Conservation (phyloP, 805 yeast genomes). For the Kodamaea kaohsiungensis region DNA sequence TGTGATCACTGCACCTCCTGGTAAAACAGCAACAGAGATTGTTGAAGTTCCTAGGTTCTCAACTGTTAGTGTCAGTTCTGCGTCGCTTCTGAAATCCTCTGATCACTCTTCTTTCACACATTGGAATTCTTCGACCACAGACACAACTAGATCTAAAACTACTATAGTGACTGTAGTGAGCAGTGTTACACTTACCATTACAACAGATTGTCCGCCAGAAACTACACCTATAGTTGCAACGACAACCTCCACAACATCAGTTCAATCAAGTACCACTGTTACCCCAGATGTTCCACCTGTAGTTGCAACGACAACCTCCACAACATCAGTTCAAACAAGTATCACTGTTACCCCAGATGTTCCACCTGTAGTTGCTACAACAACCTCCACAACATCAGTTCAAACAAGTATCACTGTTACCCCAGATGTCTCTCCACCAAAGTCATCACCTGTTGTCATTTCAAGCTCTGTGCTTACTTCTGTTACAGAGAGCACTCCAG, state of each 20-base stretch:
- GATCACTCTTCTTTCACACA: not conserved
- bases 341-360: not conserved
- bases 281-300: not conserved
- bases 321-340: not conserved
- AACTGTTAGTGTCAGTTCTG: not conserved
- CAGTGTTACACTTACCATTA: not conserved
- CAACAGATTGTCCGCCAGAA: not conserved
- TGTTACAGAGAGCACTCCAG: not conserved
- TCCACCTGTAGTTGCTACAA: not conserved
- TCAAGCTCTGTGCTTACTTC: not conserved
- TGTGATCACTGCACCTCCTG: constrained; percentile 8
- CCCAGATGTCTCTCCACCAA: not conserved
- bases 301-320: not conserved
- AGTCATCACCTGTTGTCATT: not conserved
- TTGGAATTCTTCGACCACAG: not conserved
- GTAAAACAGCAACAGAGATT: constrained; percentile 10
- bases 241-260: not conserved
- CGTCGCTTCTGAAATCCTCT: not conserved
- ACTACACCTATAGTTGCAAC: not conserved
- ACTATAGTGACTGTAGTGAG: not conserved
- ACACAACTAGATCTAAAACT: not conserved
- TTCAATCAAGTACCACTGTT: not conserved
- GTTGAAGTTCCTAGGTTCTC: not conserved
- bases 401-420: not conserved
- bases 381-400: not conserved